Evolutionary conservation across 164 flowering plant genomes (phyloP).

Genomic region (Chimonanthus salicifolius): DNA sequence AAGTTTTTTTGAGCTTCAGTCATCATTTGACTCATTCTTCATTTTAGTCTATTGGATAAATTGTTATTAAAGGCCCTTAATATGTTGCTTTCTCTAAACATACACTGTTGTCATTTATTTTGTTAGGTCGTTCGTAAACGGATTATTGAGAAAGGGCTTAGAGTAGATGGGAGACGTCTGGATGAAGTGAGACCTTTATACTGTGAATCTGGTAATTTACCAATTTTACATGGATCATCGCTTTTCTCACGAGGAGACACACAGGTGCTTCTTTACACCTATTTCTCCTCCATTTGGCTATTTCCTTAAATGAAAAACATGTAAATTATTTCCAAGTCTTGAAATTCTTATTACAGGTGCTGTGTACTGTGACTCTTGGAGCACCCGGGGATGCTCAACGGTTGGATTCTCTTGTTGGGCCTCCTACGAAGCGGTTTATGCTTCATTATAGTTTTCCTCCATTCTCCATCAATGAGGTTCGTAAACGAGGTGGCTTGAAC

Average conservation of each 20-base stretch:
- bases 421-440: conserved; percentile 90
- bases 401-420: conserved; percentile 83
- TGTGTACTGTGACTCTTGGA: conserved; percentile 93
- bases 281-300: not conserved
- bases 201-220: conserved; percentile 76
- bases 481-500: conserved; percentile 80
- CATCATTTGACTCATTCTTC: not conserved
- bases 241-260: conserved; percentile 93
- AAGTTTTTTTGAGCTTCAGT: not conserved
- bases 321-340: not conserved
- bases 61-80: too few relatives aligned
- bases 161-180: conserved; percentile 91
- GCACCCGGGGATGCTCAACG: conserved; percentile 94
- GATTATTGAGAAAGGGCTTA: conserved; percentile 60
- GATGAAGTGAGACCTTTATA: conserved; percentile 85
- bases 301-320: not conserved
- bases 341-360: conserved; percentile 48
- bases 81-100: too few relatives aligned
- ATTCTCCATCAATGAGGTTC: conserved; percentile 91
- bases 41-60: not conserved
- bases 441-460: conserved; percentile 99
- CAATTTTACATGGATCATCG: conserved; percentile 83
- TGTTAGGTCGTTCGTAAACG: conserved; percentile 78
- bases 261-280: conserved; percentile 46
- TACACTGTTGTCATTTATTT: not conserved